phyloP scores from a whole-genome alignment of 768 basidiomycete genomes.

The Suillus brevipes region DNA sequence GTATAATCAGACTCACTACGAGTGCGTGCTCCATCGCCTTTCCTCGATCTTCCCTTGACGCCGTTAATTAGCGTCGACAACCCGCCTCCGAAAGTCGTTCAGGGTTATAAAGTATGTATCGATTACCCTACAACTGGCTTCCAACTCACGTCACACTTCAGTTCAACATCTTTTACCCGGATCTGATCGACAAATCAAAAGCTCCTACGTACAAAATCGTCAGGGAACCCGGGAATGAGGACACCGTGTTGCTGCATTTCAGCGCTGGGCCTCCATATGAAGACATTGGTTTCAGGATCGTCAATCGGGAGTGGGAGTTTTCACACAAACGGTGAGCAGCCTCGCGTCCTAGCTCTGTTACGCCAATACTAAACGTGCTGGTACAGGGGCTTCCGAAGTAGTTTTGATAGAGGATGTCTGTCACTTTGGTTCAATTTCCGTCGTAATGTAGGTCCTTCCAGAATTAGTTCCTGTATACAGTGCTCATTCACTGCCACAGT shows the following conservation, averaged over 20 bases:
- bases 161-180: slow-evolving; percentile 99
- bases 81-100: slow-evolving; percentile 98
- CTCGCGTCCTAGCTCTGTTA: slow-evolving; percentile 13
- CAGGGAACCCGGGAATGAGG: slow-evolving; percentile 92
- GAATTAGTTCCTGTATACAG: slow-evolving; percentile 14
- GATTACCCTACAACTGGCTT: slow-evolving; percentile 2
- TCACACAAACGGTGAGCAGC: slow-evolving; percentile 83
- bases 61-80: slow-evolving; percentile 78
- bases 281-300: slow-evolving; percentile 97
- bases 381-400: slow-evolving; percentile 88
- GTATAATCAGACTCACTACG: slow-evolving; percentile 99
- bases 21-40: slow-evolving; percentile 47
- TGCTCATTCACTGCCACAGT: slow-evolving; percentile 43
- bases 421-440: slow-evolving; percentile 97
- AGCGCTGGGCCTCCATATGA: slow-evolving; percentile 98
- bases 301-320: slow-evolving; percentile 98
- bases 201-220: slow-evolving; percentile 96
- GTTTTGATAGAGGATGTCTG: slow-evolving; percentile 94
- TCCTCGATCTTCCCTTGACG: slow-evolving; percentile 11
- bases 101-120: slow-evolving; percentile 84
- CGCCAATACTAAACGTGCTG: slow-evolving; percentile 14
- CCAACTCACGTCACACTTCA: slow-evolving; percentile 27
- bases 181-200: slow-evolving; percentile 97
- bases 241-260: slow-evolving; percentile 91
- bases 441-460: slow-evolving; percentile 66